These are phyloP conservation scores for Telopea speciosissima DNA, from an alignment of 177 flowering plant genomes.

Conservation along the genomic window DNA sequence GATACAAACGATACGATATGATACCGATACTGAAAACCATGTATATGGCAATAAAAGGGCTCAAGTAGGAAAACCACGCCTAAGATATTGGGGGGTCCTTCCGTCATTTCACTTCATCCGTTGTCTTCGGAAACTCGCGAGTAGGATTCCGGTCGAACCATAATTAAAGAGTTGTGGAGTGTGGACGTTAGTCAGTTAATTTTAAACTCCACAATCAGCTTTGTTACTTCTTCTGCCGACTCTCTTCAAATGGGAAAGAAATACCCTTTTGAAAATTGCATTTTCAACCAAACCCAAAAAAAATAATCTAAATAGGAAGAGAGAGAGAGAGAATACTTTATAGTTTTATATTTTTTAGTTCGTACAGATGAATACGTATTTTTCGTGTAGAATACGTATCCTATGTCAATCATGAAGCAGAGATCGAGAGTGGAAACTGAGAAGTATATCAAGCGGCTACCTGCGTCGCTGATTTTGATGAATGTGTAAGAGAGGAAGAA, in stretches of 20 bases:
- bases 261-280: not conserved
- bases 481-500: slow-evolving; percentile 4
- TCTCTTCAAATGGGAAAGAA: not conserved
- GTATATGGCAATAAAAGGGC: no score
- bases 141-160: not conserved
- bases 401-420: slow-evolving; percentile 12
- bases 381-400: not conserved
- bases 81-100: no score
- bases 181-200: no score
- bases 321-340: slow-evolving; percentile 4
- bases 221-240: not conserved
- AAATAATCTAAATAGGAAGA: no score
- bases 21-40: no score
- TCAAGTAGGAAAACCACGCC: no score
- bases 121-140: not conserved
- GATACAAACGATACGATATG: no score
- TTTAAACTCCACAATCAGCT: not conserved
- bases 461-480: slow-evolving; percentile 52
- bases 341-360: not conserved
- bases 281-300: not conserved
- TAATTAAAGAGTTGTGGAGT: no score
- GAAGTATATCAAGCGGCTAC: slow-evolving; percentile 49
- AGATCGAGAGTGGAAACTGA: slow-evolving; percentile 4
- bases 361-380: not conserved
- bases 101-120: not conserved